A percentile compares a stretch with the other conserved stretches of the same genome.
Conservation (phyloP, 2,329 filamentous ascomycete genomes). For the Fusarium guadeloupense region DNA sequence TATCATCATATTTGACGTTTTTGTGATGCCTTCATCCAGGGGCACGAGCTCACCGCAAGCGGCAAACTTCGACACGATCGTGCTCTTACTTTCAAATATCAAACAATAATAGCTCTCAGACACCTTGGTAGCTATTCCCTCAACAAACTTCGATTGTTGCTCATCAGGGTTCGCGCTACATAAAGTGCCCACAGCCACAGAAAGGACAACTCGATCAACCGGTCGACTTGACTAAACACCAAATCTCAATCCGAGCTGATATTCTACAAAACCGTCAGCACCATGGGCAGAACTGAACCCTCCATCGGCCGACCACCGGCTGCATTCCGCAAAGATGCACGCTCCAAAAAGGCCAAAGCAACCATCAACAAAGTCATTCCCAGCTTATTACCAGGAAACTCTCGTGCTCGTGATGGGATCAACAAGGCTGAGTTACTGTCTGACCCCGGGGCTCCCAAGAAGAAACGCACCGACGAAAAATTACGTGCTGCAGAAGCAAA, state of each 20-base stretch:
- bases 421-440: slow-evolving; percentile 58
- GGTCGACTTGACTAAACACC: background rate
- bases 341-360: slow-evolving; percentile 65
- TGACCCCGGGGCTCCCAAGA: background rate
- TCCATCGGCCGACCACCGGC: slow-evolving; percentile 37
- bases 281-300: slow-evolving; percentile 41
- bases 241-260: background rate
- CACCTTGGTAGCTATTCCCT: slow-evolving; percentile 13
- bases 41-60: background rate
- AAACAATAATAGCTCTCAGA: fast-evolving
- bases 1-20: background rate
- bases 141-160: background rate
- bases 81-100: background rate
- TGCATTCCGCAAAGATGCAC: slow-evolving; percentile 46
- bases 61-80: no score
- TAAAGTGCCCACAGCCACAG: background rate
- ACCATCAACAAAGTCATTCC: slow-evolving; percentile 70
- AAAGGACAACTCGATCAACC: background rate
- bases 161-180: slow-evolving; percentile 15
- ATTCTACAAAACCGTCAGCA: background rate
- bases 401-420: slow-evolving; percentile 64
- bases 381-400: slow-evolving; percentile 60
- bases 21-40: background rate
- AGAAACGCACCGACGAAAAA: background rate
- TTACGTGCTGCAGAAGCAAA: background rate